Percentiles rank a stretch among this genome's conserved stretches.
phyloP scores from a whole-genome alignment of 768 basidiomycete species.

The Hortiboletus campestris region DNA sequence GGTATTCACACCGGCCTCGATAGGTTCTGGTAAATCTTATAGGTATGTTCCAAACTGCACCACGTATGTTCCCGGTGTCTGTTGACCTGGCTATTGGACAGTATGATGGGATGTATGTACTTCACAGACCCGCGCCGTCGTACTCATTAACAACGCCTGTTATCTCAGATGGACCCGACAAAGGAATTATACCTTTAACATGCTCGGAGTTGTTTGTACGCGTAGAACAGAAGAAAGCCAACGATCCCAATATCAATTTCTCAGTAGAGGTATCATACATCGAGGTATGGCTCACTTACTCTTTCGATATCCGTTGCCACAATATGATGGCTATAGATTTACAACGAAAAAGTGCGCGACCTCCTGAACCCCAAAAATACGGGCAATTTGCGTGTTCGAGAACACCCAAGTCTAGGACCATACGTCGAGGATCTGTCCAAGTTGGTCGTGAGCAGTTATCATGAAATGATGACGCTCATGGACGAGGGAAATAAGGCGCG shows the following conservation, averaged over 20 bases:
- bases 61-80: not conserved
- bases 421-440: conserved; percentile 98
- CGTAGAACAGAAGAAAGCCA: conserved; percentile 60
- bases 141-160: conserved; percentile 3
- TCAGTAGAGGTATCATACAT: conserved; percentile 99
- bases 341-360: conserved; percentile 98
- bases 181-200: conserved; percentile 96
- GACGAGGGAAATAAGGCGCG: conserved; percentile 99
- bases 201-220: conserved; percentile 91
- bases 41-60: conserved; percentile 51
- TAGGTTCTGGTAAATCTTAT: conserved; percentile 91
- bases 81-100: conserved; percentile 31
- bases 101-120: conserved; percentile 94
- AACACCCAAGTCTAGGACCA: conserved; percentile 95
- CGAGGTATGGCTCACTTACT: conserved; percentile 52
- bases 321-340: conserved; percentile 53
- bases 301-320: not conserved
- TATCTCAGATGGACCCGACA: conserved; percentile 83
- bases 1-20: conserved; percentile 6
- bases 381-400: conserved; percentile 93
- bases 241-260: conserved; percentile 71
- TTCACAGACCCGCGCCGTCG: conserved; percentile 1
- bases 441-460: conserved; percentile 85
- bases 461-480: conserved; percentile 99
- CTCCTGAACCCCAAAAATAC: conserved; percentile 96